Conservation (phyloP, 805 yeast species). For the Pichia membranifaciens region DNA sequence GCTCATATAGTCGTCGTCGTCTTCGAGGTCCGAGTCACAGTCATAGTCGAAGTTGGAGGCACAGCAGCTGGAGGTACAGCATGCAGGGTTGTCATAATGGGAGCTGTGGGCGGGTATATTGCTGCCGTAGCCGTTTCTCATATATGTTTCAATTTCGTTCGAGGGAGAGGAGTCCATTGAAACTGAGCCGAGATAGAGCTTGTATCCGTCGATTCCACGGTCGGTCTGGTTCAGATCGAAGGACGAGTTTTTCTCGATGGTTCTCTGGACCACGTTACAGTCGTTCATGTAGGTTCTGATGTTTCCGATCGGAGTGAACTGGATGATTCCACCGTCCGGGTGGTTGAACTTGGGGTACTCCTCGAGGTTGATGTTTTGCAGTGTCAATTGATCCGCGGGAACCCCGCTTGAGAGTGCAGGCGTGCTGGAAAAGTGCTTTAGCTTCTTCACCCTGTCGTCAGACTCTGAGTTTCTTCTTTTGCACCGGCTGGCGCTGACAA, state of each 20-base stretch:
- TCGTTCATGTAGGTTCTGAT: slow-evolving; percentile 38
- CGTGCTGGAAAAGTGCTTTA: slow-evolving; percentile 19
- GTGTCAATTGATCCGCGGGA: slow-evolving; percentile 17
- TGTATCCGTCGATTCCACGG: slow-evolving; percentile 35
- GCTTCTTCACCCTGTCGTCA: slow-evolving; percentile 28
- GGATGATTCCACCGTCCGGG: slow-evolving; percentile 58
- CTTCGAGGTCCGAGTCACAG: slow-evolving; percentile 26
- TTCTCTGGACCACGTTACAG: slow-evolving; percentile 41
- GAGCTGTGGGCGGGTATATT: not conserved
- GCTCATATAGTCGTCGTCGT: slow-evolving; percentile 18
- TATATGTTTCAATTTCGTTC: slow-evolving; percentile 30
- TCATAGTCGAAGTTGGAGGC: slow-evolving; percentile 16
- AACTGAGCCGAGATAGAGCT: slow-evolving; percentile 25
- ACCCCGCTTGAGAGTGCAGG: slow-evolving; percentile 17
- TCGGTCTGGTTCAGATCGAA: slow-evolving; percentile 29
- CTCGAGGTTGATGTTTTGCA: slow-evolving; percentile 29
- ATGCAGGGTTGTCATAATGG: slow-evolving; percentile 13
- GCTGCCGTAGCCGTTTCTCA: slow-evolving; percentile 27
- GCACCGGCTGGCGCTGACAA: slow-evolving; percentile 4
- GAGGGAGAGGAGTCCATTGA: slow-evolving; percentile 25
- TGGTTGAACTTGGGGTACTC: slow-evolving; percentile 55
- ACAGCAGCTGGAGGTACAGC: slow-evolving; percentile 12
- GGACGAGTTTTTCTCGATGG: slow-evolving; percentile 40
- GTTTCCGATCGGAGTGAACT: slow-evolving; percentile 61
- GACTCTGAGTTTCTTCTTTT: slow-evolving; percentile 36